These are phyloP conservation scores for Physcia stellaris DNA, from an alignment of 495 filamentous ascomycete species.

Conservation along the genomic window DNA sequence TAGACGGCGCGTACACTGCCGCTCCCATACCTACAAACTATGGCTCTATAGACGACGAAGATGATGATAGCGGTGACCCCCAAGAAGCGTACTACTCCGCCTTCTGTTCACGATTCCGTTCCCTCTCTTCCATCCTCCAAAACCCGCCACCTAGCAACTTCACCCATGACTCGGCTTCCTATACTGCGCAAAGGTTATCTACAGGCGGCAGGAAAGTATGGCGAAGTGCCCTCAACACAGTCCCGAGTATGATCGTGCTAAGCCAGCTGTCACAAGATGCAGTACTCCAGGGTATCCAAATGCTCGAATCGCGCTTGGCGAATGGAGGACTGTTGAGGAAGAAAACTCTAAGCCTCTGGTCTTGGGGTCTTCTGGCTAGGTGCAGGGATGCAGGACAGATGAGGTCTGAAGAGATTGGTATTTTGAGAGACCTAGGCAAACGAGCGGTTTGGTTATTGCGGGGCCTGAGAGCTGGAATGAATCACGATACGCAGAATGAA, in stretches of 20 bases:
- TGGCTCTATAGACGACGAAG: slow-evolving; percentile 1
- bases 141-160: slow-evolving; percentile 23
- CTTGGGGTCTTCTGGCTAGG: slow-evolving; percentile 35
- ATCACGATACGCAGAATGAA: slow-evolving; percentile 11
- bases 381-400: slow-evolving; percentile 35
- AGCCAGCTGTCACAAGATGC: slow-evolving; percentile 29
- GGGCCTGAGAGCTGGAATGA: slow-evolving; percentile 17
- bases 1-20: slow-evolving; percentile 59
- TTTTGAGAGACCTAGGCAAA: slow-evolving; percentile 31
- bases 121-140: slow-evolving; percentile 44
- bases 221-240: slow-evolving; percentile 4
- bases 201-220: no score
- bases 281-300: slow-evolving; percentile 23
- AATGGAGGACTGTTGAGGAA: slow-evolving; percentile 36
- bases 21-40: slow-evolving; percentile 10
- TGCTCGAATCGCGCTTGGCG: slow-evolving; percentile 28
- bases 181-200: no score
- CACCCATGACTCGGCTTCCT: no score
- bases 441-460: slow-evolving; percentile 16
- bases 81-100: slow-evolving; percentile 49
- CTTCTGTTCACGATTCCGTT: slow-evolving; percentile 44
- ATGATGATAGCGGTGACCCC: slow-evolving; percentile 27
- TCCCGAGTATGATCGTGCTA: slow-evolving; percentile 20
- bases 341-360: slow-evolving; percentile 32
- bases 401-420: slow-evolving; percentile 37